These are phyloP conservation scores for Serendipita sp. DNA, from an alignment of 1,284 basidiomycete species.

Conservation along the genomic window DNA sequence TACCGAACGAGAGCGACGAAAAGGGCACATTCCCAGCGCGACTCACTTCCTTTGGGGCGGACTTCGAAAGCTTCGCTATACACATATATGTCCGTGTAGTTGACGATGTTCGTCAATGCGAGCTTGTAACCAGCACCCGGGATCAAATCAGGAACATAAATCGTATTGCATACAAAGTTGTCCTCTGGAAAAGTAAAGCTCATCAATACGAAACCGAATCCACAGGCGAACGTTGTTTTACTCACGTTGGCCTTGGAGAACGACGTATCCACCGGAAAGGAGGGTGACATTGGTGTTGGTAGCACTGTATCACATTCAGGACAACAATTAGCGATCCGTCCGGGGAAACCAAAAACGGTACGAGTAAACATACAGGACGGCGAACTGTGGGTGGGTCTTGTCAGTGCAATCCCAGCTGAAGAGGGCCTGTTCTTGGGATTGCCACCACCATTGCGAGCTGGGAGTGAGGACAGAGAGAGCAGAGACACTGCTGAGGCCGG, in stretches of 20 bases:
- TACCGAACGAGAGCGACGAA: background rate
- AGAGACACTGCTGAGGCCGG: background rate
- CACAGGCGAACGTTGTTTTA: background rate
- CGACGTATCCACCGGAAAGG: background rate
- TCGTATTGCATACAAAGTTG: background rate
- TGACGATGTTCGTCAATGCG: conserved; percentile 4
- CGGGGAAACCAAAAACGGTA: background rate
- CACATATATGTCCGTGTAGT: conserved; percentile 1
- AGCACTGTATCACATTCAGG: background rate
- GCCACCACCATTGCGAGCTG: background rate
- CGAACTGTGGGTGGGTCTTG: background rate
- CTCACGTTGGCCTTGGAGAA: background rate
- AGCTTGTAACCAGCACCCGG: background rate
- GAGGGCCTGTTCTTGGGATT: background rate
- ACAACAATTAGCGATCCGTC: background rate
- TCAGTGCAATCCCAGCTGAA: conserved; percentile 4
- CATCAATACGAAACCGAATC: background rate
- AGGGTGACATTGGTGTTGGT: background rate
- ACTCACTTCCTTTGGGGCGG: background rate
- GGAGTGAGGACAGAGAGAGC: background rate
- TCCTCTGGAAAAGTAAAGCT: background rate
- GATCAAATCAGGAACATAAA: background rate
- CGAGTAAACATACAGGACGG: background rate
- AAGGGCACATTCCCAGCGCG: background rate
- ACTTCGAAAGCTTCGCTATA: background rate